Base-by-base conservation (phyloP, 2,329 filamentous ascomycete genomes). In the Beauveria australis region DNA sequence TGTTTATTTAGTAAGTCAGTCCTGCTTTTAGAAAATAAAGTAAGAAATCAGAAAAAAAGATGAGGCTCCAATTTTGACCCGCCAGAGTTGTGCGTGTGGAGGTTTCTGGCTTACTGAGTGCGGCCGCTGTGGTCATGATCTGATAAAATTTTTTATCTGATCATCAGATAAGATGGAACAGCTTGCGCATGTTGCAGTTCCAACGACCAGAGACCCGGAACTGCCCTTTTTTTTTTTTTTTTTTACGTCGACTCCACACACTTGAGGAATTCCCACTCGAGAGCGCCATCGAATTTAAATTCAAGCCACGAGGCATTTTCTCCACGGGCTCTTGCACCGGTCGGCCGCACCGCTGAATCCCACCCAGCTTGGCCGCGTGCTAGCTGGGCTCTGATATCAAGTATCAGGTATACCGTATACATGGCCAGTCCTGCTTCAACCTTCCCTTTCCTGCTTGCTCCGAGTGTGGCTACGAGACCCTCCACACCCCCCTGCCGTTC, bases 141-240 rank as follows among this genome's bases (percentile, higher is more conserved):
- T 59, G 63, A 64, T 64, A 64, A 63, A 61, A 62, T 4, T 60
- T 53, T 53, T 59, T 65, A 66, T 66, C 63, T 62, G 63, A 65
- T 65, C 57, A 66, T 66, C 64, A 63, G 64, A 65, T 64, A 62
- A 65, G 65, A 65, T 65, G 60, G 40, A n/a, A n/a, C 51, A 14
- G 6, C 49, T n/a, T 24, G 22, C 28, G 4, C n/a, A 19, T 6
- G 37, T 49, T 61, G 40, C 58, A 26, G 46, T 62, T 61, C 40
- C 47, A 47, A 44, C 40, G 37, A 44, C 40, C 12, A 53, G 2
- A 47, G 5, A 47, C 5, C 18, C 57, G 26, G 49, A 61, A 22
- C 52, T 18, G 19, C 37, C n/a, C 6, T 24, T 16, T 16, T n/a
- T n/a, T n/a, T n/a, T n/a, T n/a, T n/a, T n/a, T n/a, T n/a, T n/a